phyloP scores from a whole-genome alignment of 768 basidiomycete genomes.

The Calocera cornea region DNA sequence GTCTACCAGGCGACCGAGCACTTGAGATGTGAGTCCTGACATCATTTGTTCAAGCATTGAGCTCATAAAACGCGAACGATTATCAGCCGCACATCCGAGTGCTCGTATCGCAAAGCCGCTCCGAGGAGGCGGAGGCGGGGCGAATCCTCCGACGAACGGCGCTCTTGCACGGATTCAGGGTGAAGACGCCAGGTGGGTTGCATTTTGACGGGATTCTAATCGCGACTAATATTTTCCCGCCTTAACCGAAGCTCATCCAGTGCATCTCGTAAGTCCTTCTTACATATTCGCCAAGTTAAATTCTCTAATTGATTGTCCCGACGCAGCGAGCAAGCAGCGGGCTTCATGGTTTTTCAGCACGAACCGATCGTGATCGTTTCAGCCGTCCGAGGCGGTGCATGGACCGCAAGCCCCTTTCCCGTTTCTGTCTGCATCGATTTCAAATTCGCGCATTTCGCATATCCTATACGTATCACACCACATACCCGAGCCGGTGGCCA shows the following conservation, averaged over 20 bases:
- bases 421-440: not conserved
- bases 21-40: constrained; percentile 56
- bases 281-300: constrained; percentile 13
- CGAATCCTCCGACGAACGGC: constrained; percentile 26
- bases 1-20: constrained; percentile 87
- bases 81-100: constrained; percentile 13
- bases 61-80: constrained; percentile 11
- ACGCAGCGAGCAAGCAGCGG: constrained; percentile 51
- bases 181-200: constrained; percentile 45
- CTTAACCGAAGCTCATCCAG: not conserved
- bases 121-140: constrained; percentile 71
- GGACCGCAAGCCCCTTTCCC: not conserved
- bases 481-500: not conserved
- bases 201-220: not conserved
- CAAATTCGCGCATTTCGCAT: constrained; percentile 2
- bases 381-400: not conserved
- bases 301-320: constrained; percentile 6
- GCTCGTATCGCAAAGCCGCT: constrained; percentile 95
- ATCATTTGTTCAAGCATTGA: constrained; percentile 9
- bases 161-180: constrained; percentile 62
- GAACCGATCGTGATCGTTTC: constrained; percentile 3
- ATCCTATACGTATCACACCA: constrained; percentile 1
- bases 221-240: not conserved
- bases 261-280: constrained; percentile 13
- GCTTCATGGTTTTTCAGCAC: constrained; percentile 74